Percentiles rank a stretch among this genome's conserved stretches.
phyloP scores from a whole-genome alignment of 306 rosid species.

The Quercus parvula region DNA sequence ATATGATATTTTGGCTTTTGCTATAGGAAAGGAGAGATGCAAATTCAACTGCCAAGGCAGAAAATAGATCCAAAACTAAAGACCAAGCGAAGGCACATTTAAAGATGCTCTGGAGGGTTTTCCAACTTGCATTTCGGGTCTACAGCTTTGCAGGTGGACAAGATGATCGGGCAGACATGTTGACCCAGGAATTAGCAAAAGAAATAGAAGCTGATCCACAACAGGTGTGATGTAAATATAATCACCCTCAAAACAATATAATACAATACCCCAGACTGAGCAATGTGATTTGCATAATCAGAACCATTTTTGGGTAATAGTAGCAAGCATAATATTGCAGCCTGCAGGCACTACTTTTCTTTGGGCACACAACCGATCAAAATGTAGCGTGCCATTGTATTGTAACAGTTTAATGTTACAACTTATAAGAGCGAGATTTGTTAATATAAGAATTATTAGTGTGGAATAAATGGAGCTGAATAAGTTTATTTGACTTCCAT shows the following conservation, averaged over 20 bases:
- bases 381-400: neutral
- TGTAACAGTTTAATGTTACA: neutral
- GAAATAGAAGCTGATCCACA: constrained; percentile 29
- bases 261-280: neutral
- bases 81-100: neutral
- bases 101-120: constrained; percentile 40
- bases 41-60: neutral
- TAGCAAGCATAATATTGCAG: neutral
- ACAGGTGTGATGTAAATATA: neutral
- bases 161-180: constrained; percentile 41
- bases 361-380: neutral
- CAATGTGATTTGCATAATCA: neutral
- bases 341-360: neutral
- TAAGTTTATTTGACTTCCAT: too few relatives aligned
- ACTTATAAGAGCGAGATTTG: neutral
- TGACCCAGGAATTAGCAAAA: constrained; percentile 28
- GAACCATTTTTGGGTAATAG: neutral
- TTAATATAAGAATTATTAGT: neutral
- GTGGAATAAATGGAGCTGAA: too few relatives aligned
- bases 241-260: neutral
- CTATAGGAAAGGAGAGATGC: constrained; percentile 25
- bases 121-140: constrained; percentile 45
- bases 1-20: neutral
- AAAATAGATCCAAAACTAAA: constrained; percentile 3
- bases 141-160: constrained; percentile 47